Base-by-base conservation (phyloP, 495 filamentous ascomycete genomes). In the Margaritispora aquatica region DNA sequence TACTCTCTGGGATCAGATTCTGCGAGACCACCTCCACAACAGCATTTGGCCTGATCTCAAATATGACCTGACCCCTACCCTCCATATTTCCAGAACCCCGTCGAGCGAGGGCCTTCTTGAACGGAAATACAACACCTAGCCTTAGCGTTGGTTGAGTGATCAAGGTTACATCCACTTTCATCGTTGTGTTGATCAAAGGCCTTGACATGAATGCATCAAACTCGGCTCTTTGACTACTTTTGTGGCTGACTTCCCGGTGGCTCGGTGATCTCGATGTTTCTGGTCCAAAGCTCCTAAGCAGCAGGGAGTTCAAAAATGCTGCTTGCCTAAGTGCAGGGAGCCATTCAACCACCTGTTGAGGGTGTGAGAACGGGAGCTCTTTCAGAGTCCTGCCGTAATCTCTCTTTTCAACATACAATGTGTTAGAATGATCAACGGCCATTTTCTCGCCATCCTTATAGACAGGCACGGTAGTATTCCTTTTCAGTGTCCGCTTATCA, bases 361-460 rank as follows among this genome's bases (percentile, higher is more conserved):
- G 94, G 67, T 97, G 94, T 1, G 85, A 83, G 64, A 98, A 96
- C 1, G 89, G 86, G 9, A 97, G 73, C 21, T 88, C 80, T 36
- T 80, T 80, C 23, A 98, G 68, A 1, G 78, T 80, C 34, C 84
- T 77, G 2, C 88, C 88, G 51, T 82, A 86, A 17, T 88, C 84
- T 1, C 82, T 77, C 59, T 89, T 87, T 53, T 87, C 79, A 1
- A 89, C 78, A 59, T 83, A 84, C 44, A 97, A 82, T 0, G 79
- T 84, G 69, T 90, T 90, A 50, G 65, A 67, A 57, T 96, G 92
- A 0, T 65, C 72, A 29, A 78, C 82, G 23, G 69, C 70, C 2
- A 59, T 67, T 24, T 77, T 72, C 26, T 73, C 62, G 13, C 74
- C 74, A 0, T 76, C 70, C 69, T 67, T 48, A 71, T 57, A 59